phyloP scores from a whole-genome alignment of 2,329 filamentous ascomycete species.

The Colletotrichum musae region DNA sequence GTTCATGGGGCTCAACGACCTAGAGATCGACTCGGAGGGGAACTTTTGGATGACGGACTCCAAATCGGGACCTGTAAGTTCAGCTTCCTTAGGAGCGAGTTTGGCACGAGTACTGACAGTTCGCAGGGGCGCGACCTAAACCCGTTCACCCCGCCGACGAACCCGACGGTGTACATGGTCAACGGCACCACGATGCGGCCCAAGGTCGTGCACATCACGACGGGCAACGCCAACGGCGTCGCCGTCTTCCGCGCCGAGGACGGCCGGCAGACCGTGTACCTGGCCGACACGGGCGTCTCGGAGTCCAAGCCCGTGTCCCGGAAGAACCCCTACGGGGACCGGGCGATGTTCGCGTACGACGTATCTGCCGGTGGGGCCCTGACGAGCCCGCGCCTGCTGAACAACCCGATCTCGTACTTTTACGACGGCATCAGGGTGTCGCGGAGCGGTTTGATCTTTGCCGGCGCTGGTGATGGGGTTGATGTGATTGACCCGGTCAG shows the following conservation, averaged over 20 bases:
- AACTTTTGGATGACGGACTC: constrained; percentile 23
- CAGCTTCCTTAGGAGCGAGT: too few species aligned
- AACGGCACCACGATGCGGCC: constrained; percentile 16
- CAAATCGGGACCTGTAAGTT: constrained; percentile 7
- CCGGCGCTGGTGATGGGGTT: neutral
- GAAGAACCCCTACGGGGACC: constrained; percentile 14
- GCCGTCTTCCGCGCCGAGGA: constrained; percentile 1
- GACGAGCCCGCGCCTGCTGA: neutral
- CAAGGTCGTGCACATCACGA: constrained; percentile 19
- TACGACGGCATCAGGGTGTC: constrained; percentile 20
- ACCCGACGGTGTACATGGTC: constrained; percentile 17
- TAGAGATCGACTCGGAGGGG: constrained; percentile 18
- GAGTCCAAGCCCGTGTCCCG: constrained; percentile 16
- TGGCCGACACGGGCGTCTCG: constrained; percentile 19
- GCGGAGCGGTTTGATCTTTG: constrained; percentile 24
- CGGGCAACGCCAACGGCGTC: constrained; percentile 20
- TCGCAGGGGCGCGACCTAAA: neutral
- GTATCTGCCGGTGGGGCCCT: neutral
- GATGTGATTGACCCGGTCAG: constrained; percentile 2
- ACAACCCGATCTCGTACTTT: constrained; percentile 22
- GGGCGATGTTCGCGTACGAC: constrained; percentile 17
- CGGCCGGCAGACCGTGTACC: neutral
- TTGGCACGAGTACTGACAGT: neutral
- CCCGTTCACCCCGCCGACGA: neutral
- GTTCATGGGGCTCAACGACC: constrained; percentile 17